A percentile compares a stretch with the other conserved stretches of the same genome.
Conservation (phyloP, 1,284 basidiomycete species). For the Ceratobasidium sp. region DNA sequence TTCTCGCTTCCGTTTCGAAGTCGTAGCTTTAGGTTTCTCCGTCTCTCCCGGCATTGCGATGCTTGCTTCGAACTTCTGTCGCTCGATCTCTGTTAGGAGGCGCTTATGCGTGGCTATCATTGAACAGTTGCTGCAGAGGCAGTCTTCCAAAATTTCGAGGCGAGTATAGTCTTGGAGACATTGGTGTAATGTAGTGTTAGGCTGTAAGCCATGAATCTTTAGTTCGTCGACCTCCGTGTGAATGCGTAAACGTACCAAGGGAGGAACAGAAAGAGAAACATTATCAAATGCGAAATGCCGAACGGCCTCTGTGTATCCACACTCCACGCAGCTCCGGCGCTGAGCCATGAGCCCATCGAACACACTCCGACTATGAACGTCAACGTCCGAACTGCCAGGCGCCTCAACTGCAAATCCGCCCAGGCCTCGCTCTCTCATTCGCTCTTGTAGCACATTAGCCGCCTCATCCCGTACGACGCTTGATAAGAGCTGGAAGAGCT, state of each 20-base stretch:
- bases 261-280: slow-evolving; percentile 82
- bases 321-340: slow-evolving; percentile 80
- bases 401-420: slow-evolving; percentile 58
- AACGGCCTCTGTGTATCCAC: slow-evolving; percentile 89
- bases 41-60: slow-evolving; percentile 58
- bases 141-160: slow-evolving; percentile 84
- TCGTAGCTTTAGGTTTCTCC: slow-evolving; percentile 59
- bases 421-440: slow-evolving; percentile 74
- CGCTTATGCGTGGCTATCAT: slow-evolving; percentile 75
- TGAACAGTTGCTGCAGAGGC: slow-evolving; percentile 85
- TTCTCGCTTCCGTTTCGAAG: slow-evolving; percentile 77
- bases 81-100: slow-evolving; percentile 70
- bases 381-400: slow-evolving; percentile 53
- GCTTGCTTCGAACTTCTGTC: slow-evolving; percentile 59
- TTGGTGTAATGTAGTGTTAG: slow-evolving; percentile 70
- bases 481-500: slow-evolving; percentile 91
- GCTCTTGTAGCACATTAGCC: slow-evolving; percentile 72
- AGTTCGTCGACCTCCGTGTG: slow-evolving; percentile 41
- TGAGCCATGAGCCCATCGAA: slow-evolving; percentile 89
- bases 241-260: slow-evolving; percentile 57
- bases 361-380: slow-evolving; percentile 64
- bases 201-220: neutral
- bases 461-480: slow-evolving; percentile 88
- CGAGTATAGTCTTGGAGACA: slow-evolving; percentile 86
- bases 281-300: slow-evolving; percentile 89